phyloP scores from a whole-genome alignment of 345 rosid genomes.

The Chamaenerion angustifolium region DNA sequence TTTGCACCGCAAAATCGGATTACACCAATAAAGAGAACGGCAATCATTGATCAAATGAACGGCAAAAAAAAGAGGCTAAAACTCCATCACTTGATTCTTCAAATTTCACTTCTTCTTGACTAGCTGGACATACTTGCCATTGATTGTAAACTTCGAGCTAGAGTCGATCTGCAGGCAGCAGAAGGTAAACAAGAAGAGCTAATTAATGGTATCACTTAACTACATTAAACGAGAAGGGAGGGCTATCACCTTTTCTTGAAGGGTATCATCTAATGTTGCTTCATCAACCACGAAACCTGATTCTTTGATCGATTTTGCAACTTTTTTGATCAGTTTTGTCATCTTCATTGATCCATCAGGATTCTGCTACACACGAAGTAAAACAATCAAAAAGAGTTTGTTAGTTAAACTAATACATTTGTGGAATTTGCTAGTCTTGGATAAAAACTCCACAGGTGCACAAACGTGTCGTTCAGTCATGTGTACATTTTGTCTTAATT shows the following conservation, averaged over 20 bases:
- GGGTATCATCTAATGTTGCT: slow-evolving; percentile 19
- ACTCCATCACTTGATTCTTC: too few species aligned
- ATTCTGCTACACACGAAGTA: slow-evolving; percentile 23
- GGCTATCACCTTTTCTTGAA: slow-evolving; percentile 47
- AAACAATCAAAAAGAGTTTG: background rate
- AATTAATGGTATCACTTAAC: background rate
- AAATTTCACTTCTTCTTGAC: slow-evolving; percentile 27
- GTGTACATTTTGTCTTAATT: too few species aligned
- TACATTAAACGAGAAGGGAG: background rate
- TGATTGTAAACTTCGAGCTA: slow-evolving; percentile 42
- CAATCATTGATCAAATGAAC: too few species aligned
- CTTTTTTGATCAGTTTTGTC: slow-evolving; percentile 50
- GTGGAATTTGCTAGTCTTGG: too few species aligned
- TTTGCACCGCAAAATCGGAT: too few species aligned
- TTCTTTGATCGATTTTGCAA: slow-evolving; percentile 37
- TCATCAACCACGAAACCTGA: slow-evolving; percentile 31
- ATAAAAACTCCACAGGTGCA: too few species aligned
- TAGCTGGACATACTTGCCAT: slow-evolving; percentile 46
- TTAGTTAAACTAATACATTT: too few species aligned
- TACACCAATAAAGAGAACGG: too few species aligned
- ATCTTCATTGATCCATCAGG: slow-evolving; percentile 52
- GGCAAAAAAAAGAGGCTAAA: too few species aligned
- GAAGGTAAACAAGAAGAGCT: background rate
- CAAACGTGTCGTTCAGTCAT: too few species aligned
- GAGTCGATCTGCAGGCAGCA: slow-evolving; percentile 36